Evolutionary conservation across 140 eudicot genomes (phyloP).

Genomic region (Stevia rebaudiana): DNA sequence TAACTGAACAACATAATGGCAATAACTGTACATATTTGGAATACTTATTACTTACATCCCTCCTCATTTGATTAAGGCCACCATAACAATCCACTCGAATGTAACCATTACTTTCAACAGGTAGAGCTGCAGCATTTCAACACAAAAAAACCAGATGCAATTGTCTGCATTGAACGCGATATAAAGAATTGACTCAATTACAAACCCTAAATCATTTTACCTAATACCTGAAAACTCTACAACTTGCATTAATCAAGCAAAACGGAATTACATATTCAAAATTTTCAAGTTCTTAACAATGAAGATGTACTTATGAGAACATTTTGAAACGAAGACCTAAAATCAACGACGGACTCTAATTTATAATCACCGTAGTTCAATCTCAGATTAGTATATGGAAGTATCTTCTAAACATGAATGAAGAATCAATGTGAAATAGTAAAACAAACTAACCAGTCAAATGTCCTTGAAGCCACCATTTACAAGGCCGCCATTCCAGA

Average conservation of each 20-base stretch:
- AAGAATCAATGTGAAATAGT: not conserved
- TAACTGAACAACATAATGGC: not conserved
- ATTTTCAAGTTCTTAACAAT: not conserved
- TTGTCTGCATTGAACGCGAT: conserved; percentile 78
- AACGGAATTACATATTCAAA: not conserved
- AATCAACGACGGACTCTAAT: not conserved
- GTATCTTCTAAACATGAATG: not conserved
- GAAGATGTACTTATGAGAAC: not conserved
- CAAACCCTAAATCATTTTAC: conserved; percentile 10
- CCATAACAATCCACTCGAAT: conserved; percentile 99
- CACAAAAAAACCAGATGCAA: conserved; percentile 61
- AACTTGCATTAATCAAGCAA: conserved; percentile 2
- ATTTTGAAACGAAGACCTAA: not conserved
- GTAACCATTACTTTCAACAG: conserved; percentile 75
- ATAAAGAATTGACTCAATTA: conserved; percentile 23
- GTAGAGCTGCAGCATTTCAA: conserved; percentile 95
- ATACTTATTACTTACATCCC: conserved; percentile 90
- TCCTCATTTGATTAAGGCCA: conserved; percentile 98
- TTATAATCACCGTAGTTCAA: not conserved
- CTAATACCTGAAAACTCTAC: conserved; percentile 1
- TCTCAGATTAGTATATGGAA: not conserved
- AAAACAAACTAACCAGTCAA: conserved; percentile 49
- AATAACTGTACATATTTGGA: not conserved
- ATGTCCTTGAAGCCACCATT: conserved; percentile 75
- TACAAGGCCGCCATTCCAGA: conserved; percentile 74